Evolutionary conservation across 768 basidiomycete species (phyloP).

Genomic region (Mycena crocata): DNA sequence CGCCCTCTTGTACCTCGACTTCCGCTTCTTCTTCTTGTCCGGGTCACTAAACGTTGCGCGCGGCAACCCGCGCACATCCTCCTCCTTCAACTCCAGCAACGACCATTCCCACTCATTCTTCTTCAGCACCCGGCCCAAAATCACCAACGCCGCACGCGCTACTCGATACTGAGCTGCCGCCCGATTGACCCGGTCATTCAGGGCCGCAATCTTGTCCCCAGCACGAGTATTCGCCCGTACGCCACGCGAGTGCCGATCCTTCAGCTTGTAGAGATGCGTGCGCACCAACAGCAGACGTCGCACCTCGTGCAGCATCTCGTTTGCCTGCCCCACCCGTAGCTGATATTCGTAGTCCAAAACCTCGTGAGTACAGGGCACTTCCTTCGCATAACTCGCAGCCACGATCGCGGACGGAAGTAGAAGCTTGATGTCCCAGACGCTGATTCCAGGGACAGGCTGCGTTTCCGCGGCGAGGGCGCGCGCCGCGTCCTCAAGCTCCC

Average conservation of each 20-base stretch:
- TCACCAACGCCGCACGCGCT: slow-evolving; percentile 30
- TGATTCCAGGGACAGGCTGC: not conserved
- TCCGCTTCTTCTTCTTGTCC: not conserved
- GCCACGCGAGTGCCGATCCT: slow-evolving; percentile 35
- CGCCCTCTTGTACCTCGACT: not conserved
- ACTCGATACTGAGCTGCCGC: slow-evolving; percentile 33
- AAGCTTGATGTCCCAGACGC: slow-evolving; percentile 2
- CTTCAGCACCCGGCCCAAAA: not conserved
- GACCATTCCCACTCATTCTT: slow-evolving; percentile 28
- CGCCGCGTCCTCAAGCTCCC: not conserved
- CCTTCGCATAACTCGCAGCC: not conserved
- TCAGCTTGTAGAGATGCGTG: slow-evolving; percentile 36
- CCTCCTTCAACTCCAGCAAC: slow-evolving; percentile 20
- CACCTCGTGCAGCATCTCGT: slow-evolving; percentile 38
- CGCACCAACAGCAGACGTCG: slow-evolving; percentile 36
- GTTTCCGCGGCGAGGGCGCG: not conserved
- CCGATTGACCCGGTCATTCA: slow-evolving; percentile 30
- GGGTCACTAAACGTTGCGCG: not conserved
- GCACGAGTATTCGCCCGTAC: slow-evolving; percentile 40
- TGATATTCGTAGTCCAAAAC: slow-evolving; percentile 35
- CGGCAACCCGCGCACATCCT: slow-evolving; percentile 36
- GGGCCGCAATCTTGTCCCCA: slow-evolving; percentile 22
- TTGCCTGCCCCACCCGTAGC: slow-evolving; percentile 38
- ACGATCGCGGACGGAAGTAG: slow-evolving; percentile 39
- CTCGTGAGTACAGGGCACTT: not conserved